Evolutionary conservation across 495 filamentous ascomycete species (phyloP), one percentile per base, ranked within the genome.

Genomic region (Podospora fimiseda): DNA sequence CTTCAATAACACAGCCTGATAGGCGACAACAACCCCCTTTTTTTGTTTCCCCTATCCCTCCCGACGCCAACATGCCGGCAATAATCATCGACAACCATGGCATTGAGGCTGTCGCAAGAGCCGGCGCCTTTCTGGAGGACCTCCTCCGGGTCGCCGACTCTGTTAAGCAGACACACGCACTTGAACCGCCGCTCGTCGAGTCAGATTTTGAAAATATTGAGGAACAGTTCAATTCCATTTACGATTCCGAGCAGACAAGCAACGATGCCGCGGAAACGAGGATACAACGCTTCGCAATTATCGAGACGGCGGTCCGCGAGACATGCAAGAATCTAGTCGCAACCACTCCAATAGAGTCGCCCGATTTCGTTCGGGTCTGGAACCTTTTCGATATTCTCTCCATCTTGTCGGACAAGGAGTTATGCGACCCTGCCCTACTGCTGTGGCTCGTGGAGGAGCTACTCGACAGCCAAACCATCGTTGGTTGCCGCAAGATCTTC

Each of bases 401-500:
- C 1, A 82, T 93, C 14, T 83, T 93, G 59, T 90, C 90, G 49
- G 91, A 99, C 60, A 76, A 65, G 59, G 89, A 89, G 65, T 82
- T 87, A 73, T 94, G 88, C 64, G 89, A 95, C 55, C 80, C 88
- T 1, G 88, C 84, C 21, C 74, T 97, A 33, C 79, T 92, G 9
- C 88, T 94, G 58, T 90, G 85, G 80, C 79, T 97, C 13, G 84
- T 96, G 15, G 93, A 99, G 65, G 93, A 99, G 65, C 80, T 97
- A 0, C 79, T 99, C 42, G 94, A 97, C 69, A 95, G 89, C 54
- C 93, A 96, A 64, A 95, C 90, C 0, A 94, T 95, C 18, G 79
- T 87, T 50, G 89, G 89, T 11, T 96, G 92, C 60, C 83, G 90
- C 48, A 88, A 80, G 20, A 83, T 96, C 1, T 97, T 97, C 61